Percentiles rank a stretch among this genome's conserved stretches.
phyloP scores from a whole-genome alignment of 805 yeast genomes.

The Wickerhamomyces tratensis region DNA sequence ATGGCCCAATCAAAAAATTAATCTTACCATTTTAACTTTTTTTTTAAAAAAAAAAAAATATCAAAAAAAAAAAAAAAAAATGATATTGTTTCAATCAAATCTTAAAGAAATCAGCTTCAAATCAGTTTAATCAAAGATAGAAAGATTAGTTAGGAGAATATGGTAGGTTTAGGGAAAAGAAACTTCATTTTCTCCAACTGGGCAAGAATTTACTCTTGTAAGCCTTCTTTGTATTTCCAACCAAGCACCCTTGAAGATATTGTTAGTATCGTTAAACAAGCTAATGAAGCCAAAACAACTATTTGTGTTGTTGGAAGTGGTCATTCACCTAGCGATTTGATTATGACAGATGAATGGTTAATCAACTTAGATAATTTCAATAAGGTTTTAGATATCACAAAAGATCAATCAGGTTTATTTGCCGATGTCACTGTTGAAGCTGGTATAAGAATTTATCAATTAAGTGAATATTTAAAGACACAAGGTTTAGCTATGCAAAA shows the following conservation, averaged over 20 bases:
- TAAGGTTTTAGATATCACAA: constrained; percentile 37
- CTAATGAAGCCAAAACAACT: constrained; percentile 49
- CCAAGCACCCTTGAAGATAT: constrained; percentile 69
- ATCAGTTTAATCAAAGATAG: no score
- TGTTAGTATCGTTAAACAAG: constrained; percentile 52
- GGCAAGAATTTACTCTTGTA: constrained; percentile 83
- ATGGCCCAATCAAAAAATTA: no score
- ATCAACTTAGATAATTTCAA: constrained; percentile 74
- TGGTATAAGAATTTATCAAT: constrained; percentile 69
- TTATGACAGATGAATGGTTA: constrained; percentile 84
- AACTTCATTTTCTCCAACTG: constrained; percentile 40
- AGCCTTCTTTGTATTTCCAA: constrained; percentile 71
- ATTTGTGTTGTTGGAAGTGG: constrained; percentile 86
- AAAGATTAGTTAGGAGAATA: no score
- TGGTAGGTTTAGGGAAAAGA: constrained; percentile 19
- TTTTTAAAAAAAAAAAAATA: no score
- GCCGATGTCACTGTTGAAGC: constrained; percentile 95
- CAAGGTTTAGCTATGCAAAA: constrained; percentile 78
- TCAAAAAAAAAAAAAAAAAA: no score
- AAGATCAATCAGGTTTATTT: constrained; percentile 48
- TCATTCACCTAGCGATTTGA: constrained; percentile 88
- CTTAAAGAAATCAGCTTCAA: no score
- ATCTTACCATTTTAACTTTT: no score
- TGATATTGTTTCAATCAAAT: no score
- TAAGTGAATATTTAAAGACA: constrained; percentile 55